Base-by-base conservation (phyloP, 1,139 yeast species). In the Meyerozyma elateridarum region DNA sequence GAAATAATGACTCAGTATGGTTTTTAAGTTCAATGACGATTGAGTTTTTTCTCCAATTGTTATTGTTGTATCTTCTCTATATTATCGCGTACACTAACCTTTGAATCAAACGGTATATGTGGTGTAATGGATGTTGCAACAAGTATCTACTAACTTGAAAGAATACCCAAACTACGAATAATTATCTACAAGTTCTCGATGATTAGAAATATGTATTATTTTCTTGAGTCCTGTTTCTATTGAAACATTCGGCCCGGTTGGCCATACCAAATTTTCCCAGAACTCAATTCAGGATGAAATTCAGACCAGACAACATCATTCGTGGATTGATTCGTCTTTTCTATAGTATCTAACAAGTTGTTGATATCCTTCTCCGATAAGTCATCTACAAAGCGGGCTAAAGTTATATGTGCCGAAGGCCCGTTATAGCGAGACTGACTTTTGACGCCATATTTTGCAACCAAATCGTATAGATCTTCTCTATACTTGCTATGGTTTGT, bases 191-290 rank as follows among this genome's bases (percentile, higher is more conserved):
- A n/a, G n/a, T n/a, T n/a, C n/a, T n/a, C n/a, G n/a, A n/a, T n/a
- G n/a, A n/a, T n/a, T n/a, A n/a, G n/a, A n/a, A n/a, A n/a, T 14
- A 18, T 17, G 27, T 24, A 11, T n/a, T 7, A 19, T 8, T 19
- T 19, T 7, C 9, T 9, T 19, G 20, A n/a, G n/a, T n/a, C 8
- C 9, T 24, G 11, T 18, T 9, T 8, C 18, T 24, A 24, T 18
- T 24, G 27, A 11, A 24, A 24, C 27, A 24, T 24, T 6, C 18
- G 14, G 18, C 18, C 27, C 4, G 16, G 27, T 13, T 24, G 27
- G 17, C 27, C 27, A 13, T 24, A 24, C 27, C 27, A 24, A 8
- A 24, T 24, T 4, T 15, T 2, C 12, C 27, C 27, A 8, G 27
- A 24, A n/a, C n/a, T n/a, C n/a, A n/a, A n/a, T n/a, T n/a, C n/a